These are phyloP conservation scores for Dendrobium catenatum DNA, from an alignment of 106 monocot species.

Conservation along the genomic window DNA sequence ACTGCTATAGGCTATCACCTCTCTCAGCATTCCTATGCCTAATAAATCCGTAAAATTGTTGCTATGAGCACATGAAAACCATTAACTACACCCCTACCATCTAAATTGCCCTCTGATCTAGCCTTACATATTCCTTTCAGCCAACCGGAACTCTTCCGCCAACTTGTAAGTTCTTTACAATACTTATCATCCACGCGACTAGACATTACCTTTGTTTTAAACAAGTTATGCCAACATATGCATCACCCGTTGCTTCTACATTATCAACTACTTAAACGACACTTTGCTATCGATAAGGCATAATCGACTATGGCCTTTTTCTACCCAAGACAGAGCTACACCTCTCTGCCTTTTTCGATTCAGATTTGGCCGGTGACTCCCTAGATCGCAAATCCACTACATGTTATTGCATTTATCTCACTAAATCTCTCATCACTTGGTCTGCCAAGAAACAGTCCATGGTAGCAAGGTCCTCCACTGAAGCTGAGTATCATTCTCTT, in stretches of 20 bases:
- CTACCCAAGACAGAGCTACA: background rate
- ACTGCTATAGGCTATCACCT: no score
- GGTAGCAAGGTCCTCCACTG: background rate
- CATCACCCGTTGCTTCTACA: background rate
- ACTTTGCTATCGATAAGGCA: background rate
- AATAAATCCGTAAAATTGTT: no score
- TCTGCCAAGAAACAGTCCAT: background rate
- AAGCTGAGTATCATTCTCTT: background rate
- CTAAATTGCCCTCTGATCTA: no score
- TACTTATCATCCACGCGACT: background rate
- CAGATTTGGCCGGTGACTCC: background rate
- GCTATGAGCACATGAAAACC: no score
- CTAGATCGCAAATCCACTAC: background rate
- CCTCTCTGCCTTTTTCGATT: background rate
- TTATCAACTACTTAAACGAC: background rate
- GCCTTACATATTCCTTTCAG: no score
- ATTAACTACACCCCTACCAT: no score
- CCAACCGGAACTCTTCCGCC: no score
- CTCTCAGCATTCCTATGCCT: no score
- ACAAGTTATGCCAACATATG: background rate
- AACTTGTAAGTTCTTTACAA: background rate
- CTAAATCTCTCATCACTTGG: background rate
- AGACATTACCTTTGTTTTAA: background rate
- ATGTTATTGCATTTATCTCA: background rate
- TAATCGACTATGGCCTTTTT: background rate